Conservation (phyloP, 2,329 filamentous ascomycete genomes). For the Cytospora mali region DNA sequence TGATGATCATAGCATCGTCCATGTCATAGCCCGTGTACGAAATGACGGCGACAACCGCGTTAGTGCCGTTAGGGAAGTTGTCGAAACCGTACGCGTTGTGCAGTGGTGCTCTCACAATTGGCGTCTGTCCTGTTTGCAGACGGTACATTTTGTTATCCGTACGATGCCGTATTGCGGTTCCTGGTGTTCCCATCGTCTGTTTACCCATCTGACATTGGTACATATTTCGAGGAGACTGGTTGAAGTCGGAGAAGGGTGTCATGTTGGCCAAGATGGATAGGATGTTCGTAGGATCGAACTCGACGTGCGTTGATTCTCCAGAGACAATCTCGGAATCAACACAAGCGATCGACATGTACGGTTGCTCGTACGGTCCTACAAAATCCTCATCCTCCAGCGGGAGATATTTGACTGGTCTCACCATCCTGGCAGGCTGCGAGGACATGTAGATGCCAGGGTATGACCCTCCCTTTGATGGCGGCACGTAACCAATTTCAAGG, state of each 20-base stretch:
- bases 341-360: conserved; percentile 96
- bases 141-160: conserved; percentile 98
- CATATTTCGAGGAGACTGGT: conserved; percentile 98
- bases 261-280: conserved; percentile 97
- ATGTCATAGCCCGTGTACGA: conserved; percentile 99
- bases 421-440: conserved; percentile 82
- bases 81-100: conserved; percentile 97
- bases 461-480: conserved; percentile 85
- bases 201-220: conserved; percentile 99
- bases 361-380: conserved; percentile 92
- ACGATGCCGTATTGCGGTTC: conserved; percentile 78
- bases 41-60: conserved; percentile 94
- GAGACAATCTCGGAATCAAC: conserved; percentile 84
- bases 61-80: conserved; percentile 96
- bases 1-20: conserved; percentile 99
- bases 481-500: conserved; percentile 90
- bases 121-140: conserved; percentile 93
- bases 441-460: conserved; percentile 97
- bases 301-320: conserved; percentile 90
- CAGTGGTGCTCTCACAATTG: conserved; percentile 85
- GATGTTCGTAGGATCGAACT: conserved; percentile 93
- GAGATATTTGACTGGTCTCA: conserved; percentile 89
- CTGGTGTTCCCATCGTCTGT: conserved; percentile 97
- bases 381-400: conserved; percentile 83
- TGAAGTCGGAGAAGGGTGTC: conserved; percentile 98